These are phyloP conservation scores for Quercus gilva DNA, from an alignment of 306 rosid genomes.

Conservation along the genomic window DNA sequence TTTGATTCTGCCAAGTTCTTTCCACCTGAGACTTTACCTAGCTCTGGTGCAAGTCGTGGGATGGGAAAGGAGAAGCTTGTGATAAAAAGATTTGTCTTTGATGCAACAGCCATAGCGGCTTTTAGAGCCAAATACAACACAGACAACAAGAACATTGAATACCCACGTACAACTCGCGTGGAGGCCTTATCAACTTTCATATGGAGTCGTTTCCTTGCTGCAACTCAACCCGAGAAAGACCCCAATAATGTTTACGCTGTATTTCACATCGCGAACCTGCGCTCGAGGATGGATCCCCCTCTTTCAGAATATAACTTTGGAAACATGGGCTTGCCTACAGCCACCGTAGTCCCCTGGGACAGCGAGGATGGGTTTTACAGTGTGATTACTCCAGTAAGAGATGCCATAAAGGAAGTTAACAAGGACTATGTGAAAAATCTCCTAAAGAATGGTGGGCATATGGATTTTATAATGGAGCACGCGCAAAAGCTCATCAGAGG, in stretches of 20 bases:
- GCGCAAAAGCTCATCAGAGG: constrained; percentile 14
- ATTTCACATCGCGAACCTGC: constrained; percentile 44
- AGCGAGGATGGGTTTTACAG: neutral
- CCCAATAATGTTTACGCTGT: constrained; percentile 8
- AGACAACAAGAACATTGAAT: neutral
- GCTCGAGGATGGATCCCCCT: constrained; percentile 48
- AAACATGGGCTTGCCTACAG: constrained; percentile 18
- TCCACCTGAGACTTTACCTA: constrained; percentile 29
- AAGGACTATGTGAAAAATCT: constrained; percentile 21
- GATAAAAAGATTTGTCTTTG: constrained; percentile 52
- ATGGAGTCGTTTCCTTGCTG: constrained; percentile 47
- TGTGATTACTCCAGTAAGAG: constrained; percentile 25
- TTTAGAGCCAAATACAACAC: constrained; percentile 31
- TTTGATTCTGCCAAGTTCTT: constrained; percentile 46
- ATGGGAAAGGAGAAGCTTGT: constrained; percentile 26
- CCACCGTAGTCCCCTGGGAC: neutral
- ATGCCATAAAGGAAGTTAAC: constrained; percentile 29
- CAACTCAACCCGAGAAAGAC: constrained; percentile 6
- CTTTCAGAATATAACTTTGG: constrained; percentile 33
- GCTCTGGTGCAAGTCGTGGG: neutral
- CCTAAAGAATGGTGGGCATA: constrained; percentile 12
- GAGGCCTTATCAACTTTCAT: constrained; percentile 59
- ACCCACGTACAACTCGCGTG: constrained; percentile 43
- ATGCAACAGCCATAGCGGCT: constrained; percentile 30
- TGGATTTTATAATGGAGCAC: constrained; percentile 16